Base-by-base conservation (phyloP, 1,284 basidiomycete species). In the Agaricales sp. region DNA sequence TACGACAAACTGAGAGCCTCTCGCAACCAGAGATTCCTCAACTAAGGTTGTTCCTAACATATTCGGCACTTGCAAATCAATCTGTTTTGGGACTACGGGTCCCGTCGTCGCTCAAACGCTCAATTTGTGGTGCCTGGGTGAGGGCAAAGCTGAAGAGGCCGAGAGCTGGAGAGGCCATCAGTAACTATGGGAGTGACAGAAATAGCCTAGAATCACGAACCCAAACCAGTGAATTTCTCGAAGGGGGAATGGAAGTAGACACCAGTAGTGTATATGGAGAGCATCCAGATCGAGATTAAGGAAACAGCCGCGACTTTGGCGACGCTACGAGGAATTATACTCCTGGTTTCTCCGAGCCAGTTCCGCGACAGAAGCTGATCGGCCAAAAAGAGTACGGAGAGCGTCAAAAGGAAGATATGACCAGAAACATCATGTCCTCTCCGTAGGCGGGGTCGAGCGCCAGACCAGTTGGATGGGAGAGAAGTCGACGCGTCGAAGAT, bases 381-480 rank as follows among this genome's bases (percentile, higher is more conserved):
- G 1, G 80, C 73, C 37, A 96, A 74, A 61, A 96, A 84, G 16
- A 96, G 70, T 4, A 77, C 69, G n/a, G 84, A 77, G 67, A 96
- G 78, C 1, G 87, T 87, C 56, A 98, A 76, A 53, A 99, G 76
- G 70, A 97, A 98, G 21, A 92, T 77, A 62, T 99, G 95, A 1
- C 94, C 94, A 0, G 91, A 94, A 12, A 98, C 80, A 60, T 99
- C 95, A 63, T 96, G 92, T 0, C 94, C 94, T 52, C 77, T 82
- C 59, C 78, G 77, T 56, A 90, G 63, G 38, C 77, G 67, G 4
- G 85, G 83, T 0, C 66, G 57, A 0, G 67, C 72, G 13, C 58
- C 59, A 6, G 39, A 8, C 75, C 78, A 82, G 18, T 64, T 65
- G 1, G 53, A 45, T 0, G 71, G 68, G 16, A 68, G 58, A 11